Conservation (phyloP, 2,329 filamentous ascomycete genomes). For the Lecanicillium sp. region DNA sequence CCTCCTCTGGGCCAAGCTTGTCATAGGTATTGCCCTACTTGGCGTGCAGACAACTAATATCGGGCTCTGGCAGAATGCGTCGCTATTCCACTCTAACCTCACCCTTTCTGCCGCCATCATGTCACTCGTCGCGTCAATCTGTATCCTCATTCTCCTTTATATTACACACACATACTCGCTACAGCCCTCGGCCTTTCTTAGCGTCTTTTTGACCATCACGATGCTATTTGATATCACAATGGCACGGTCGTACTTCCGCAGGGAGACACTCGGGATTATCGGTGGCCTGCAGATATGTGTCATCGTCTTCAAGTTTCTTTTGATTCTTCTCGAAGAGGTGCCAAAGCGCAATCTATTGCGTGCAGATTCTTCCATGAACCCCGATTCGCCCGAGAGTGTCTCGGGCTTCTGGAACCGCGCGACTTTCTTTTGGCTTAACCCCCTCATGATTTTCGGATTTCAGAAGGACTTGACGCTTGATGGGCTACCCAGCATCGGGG, state of each 20-base stretch:
- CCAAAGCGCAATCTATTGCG: slow-evolving; percentile 20
- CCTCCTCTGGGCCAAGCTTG: slow-evolving; percentile 5
- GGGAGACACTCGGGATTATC: slow-evolving; percentile 18
- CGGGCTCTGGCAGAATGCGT: neutral
- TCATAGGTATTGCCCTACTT: neutral
- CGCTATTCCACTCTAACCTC: neutral
- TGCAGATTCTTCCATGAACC: neutral
- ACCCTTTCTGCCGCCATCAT: neutral
- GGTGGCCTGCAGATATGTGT: slow-evolving; percentile 22
- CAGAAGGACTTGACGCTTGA: neutral
- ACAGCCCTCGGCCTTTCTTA: slow-evolving; percentile 28
- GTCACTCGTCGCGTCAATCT: neutral
- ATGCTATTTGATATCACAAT: slow-evolving; percentile 28
- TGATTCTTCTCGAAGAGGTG: slow-evolving; percentile 27
- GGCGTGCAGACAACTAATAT: neutral
- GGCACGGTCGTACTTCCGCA: slow-evolving; percentile 28
- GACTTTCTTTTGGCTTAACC: slow-evolving; percentile 7
- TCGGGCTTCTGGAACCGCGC: slow-evolving; percentile 7
- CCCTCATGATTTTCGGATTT: neutral
- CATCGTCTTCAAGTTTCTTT: slow-evolving; percentile 21
- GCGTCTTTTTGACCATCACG: slow-evolving; percentile 25
- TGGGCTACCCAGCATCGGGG: neutral
- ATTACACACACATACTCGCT: slow-evolving; percentile 26
- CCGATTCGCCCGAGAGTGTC: neutral
- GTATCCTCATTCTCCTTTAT: slow-evolving; percentile 22